Evolutionary conservation across 805 yeast genomes (phyloP).

Genomic region (Candida endomychidarum): DNA sequence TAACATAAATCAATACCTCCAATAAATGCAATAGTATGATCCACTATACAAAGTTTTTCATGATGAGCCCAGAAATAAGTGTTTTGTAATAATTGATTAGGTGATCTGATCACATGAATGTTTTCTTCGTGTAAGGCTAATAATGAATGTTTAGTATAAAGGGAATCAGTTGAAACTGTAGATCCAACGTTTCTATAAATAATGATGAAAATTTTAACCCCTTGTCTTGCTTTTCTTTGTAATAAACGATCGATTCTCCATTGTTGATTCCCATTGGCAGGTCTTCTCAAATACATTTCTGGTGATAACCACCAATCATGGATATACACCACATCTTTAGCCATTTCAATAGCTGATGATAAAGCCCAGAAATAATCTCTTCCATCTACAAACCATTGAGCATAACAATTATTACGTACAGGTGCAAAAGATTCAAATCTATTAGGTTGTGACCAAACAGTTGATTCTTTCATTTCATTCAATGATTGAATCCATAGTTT

Average conservation of each 20-base stretch:
- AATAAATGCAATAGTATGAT: slow-evolving; percentile 81
- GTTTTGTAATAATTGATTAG: slow-evolving; percentile 89
- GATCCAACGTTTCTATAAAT: slow-evolving; percentile 92
- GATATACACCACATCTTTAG: slow-evolving; percentile 87
- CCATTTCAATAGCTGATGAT: slow-evolving; percentile 88
- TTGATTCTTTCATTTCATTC: slow-evolving; percentile 60
- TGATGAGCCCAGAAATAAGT: slow-evolving; percentile 99
- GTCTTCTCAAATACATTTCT: slow-evolving; percentile 87
- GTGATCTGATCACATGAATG: slow-evolving; percentile 88
- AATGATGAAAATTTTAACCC: slow-evolving; percentile 89
- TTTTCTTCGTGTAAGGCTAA: slow-evolving; percentile 77
- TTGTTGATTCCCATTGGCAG: slow-evolving; percentile 92
- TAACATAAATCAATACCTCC: slow-evolving; percentile 97
- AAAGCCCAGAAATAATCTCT: slow-evolving; percentile 97
- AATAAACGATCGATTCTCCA: slow-evolving; percentile 88
- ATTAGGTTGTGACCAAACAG: slow-evolving; percentile 69
- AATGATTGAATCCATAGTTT: slow-evolving; percentile 77
- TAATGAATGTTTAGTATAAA: slow-evolving; percentile 92
- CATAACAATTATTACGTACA: slow-evolving; percentile 75
- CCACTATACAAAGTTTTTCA: slow-evolving; percentile 85
- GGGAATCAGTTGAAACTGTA: slow-evolving; percentile 89
- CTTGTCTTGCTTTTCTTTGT: slow-evolving; percentile 88
- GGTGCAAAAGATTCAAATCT: slow-evolving; percentile 94
- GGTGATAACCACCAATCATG: slow-evolving; percentile 99
- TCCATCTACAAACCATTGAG: slow-evolving; percentile 97